Evolutionary conservation across 148 eudicot genomes (phyloP).

Genomic region (Beta vulgaris): DNA sequence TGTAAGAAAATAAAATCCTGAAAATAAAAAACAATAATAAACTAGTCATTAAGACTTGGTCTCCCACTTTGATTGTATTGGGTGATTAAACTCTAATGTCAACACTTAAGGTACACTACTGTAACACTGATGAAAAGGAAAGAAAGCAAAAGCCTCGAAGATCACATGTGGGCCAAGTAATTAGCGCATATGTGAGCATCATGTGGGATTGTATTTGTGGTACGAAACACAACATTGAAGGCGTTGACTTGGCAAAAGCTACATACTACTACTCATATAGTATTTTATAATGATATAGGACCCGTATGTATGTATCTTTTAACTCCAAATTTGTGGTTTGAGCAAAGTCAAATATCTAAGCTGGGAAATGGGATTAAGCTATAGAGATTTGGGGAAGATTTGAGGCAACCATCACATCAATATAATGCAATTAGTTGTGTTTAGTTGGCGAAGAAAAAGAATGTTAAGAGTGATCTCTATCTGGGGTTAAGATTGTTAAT

Average conservation of each 20-base stretch:
- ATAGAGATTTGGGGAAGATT: neutral
- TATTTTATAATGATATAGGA: too few species aligned
- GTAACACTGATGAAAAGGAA: constrained; percentile 1
- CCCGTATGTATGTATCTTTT: neutral
- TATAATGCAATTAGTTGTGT: neutral
- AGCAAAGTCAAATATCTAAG: neutral
- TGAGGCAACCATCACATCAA: neutral
- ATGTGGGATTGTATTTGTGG: too few species aligned
- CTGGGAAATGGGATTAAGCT: neutral
- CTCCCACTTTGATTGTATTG: neutral
- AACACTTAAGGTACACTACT: neutral
- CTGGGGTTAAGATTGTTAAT: too few species aligned
- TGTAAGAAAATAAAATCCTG: too few species aligned
- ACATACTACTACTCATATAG: too few species aligned
- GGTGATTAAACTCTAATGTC: constrained; percentile 11
- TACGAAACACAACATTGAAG: neutral
- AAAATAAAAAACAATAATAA: too few species aligned
- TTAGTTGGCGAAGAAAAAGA: neutral
- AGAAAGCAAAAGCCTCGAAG: neutral
- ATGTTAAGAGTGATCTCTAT: too few species aligned
- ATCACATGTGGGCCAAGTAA: constrained; percentile 20
- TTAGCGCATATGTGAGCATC: neutral
- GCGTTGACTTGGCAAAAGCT: constrained; percentile 21
- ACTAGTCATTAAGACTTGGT: too few species aligned
- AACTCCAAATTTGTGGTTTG: neutral